Evolutionary conservation across 1,284 basidiomycete species (phyloP).

Genomic region (Ustanciosporium gigantosporum): DNA sequence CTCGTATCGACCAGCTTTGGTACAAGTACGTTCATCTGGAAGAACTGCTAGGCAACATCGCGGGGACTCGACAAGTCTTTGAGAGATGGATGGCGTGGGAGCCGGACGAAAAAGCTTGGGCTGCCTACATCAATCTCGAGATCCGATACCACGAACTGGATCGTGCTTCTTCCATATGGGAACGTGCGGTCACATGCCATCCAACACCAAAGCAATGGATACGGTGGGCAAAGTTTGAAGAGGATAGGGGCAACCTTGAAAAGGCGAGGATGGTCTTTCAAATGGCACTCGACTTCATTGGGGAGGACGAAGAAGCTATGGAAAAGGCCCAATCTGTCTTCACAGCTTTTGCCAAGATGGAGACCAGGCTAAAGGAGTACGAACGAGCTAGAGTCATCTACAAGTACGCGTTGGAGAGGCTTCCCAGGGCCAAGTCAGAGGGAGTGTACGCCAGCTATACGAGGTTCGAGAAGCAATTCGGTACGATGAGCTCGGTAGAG

Average conservation of each 20-base stretch:
- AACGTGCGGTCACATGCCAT: slow-evolving; percentile 88
- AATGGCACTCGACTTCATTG: slow-evolving; percentile 93
- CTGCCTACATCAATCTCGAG: slow-evolving; percentile 95
- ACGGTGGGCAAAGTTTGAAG: slow-evolving; percentile 94
- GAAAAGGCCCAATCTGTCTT: slow-evolving; percentile 97
- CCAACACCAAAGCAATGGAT: slow-evolving; percentile 96
- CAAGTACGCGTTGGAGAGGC: slow-evolving; percentile 89
- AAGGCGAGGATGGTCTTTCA: slow-evolving; percentile 95
- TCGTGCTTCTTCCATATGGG: slow-evolving; percentile 87
- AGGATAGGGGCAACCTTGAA: slow-evolving; percentile 76
- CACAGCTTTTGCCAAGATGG: slow-evolving; percentile 96
- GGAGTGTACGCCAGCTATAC: slow-evolving; percentile 86
- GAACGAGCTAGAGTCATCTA: slow-evolving; percentile 96
- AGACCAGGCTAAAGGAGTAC: slow-evolving; percentile 90
- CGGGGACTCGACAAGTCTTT: slow-evolving; percentile 93
- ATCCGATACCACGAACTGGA: slow-evolving; percentile 89
- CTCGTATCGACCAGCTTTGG: slow-evolving; percentile 84
- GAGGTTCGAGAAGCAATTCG: slow-evolving; percentile 97
- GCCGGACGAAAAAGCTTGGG: slow-evolving; percentile 99
- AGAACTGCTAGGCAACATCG: slow-evolving; percentile 91
- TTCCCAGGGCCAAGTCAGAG: slow-evolving; percentile 86
- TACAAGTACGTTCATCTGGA: slow-evolving; percentile 99
- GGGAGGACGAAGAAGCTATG: slow-evolving; percentile 93
- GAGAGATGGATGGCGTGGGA: slow-evolving; percentile 99
- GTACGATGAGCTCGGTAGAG: slow-evolving; percentile 83